Percentiles rank a stretch among this genome's conserved stretches.
phyloP scores from a whole-genome alignment of 2,329 filamentous ascomycete genomes.

The Fusarium sp. region DNA sequence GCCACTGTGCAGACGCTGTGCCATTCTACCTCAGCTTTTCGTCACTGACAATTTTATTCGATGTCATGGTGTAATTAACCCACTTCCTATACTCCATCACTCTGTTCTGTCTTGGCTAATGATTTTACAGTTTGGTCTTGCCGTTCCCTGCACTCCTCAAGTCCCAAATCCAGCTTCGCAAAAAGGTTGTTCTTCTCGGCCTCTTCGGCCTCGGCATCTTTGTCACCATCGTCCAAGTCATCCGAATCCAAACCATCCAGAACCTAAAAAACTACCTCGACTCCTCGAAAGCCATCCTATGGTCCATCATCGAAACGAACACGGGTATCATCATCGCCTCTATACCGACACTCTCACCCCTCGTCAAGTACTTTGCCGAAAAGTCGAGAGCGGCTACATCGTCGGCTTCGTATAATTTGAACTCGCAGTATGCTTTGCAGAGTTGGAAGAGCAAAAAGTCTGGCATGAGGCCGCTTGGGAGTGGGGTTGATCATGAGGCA shows the following conservation, averaged over 20 bases:
- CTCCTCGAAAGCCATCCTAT: conserved; percentile 52
- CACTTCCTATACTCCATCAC: background rate
- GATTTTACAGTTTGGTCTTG: background rate
- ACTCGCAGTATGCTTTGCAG: background rate
- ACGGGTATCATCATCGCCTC: conserved; percentile 54
- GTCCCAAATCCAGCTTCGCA: conserved; percentile 30
- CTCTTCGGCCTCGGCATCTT: conserved; percentile 60
- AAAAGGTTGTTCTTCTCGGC: conserved; percentile 52
- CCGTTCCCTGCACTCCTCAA: background rate
- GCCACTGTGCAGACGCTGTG: conserved; percentile 51
- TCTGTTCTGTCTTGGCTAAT: background rate
- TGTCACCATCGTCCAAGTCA: conserved; percentile 59
- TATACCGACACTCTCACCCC: conserved; percentile 53
- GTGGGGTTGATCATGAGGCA: background rate
- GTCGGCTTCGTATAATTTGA: background rate
- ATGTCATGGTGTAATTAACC: conserved; percentile 49
- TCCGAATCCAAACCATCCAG: conserved; percentile 58
- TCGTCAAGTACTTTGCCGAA: conserved; percentile 48
- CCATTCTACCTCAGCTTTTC: conserved; percentile 55
- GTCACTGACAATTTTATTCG: conserved; percentile 51
- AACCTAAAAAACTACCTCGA: conserved; percentile 55
- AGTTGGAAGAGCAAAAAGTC: background rate
- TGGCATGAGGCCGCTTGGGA: background rate
- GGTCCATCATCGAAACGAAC: conserved; percentile 56
- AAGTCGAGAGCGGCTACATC: conserved; percentile 30